Evolutionary conservation across 2,329 filamentous ascomycete species (phyloP), one percentile per base, ranked within the genome.

Genomic region (Geosmithia flava): DNA sequence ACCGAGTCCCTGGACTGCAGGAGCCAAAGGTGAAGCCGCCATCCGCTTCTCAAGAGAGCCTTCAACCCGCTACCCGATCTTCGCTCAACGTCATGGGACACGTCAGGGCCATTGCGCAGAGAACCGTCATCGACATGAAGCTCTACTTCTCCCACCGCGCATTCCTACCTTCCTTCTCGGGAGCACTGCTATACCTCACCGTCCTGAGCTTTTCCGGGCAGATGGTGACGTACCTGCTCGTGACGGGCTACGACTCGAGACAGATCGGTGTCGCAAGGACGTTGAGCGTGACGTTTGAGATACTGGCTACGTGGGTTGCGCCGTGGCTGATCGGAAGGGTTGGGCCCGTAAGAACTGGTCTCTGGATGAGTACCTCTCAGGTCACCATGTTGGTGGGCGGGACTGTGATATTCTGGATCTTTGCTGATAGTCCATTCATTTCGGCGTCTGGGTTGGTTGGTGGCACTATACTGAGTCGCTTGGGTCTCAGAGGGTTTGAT

Each of bases 351-450:
- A 68, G 85, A n/a, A 71, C 75, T 0, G 85, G 84, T 0, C 68
- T 88, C 2, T 89, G 85, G 85, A 80, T 78, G 52, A 58, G 83
- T 10, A 80, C 74, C 48, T 85, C 80, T 76, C 83, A 88, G 57
- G 67, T 82, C 16, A 49, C 67, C 2, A 80, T 73, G 53, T 63
- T 81, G 4, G 66, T 65, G 1, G 65, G 59, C 0, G 75, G 69
- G 0, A 60, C 71, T 3, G 54, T 58, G 2, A 59, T 68, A 17
- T 76, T 76, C 54, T 67, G 68, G 53, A 46, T 16, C 10, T 55
- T 53, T 46, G 57, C 53, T 2, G 54, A 58, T 5, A 54, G 40
- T 4, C 19, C 55, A 13, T 39, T 69, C 43, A 10, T 69, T 1
- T 67, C 73, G 0, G 74, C 75, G 0, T 61, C 63, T 1, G 67